Evolutionary conservation across 1,139 yeast genomes (phyloP), one percentile per base, ranked within the genome.

Genomic region (Protomyces pachydermus): DNA sequence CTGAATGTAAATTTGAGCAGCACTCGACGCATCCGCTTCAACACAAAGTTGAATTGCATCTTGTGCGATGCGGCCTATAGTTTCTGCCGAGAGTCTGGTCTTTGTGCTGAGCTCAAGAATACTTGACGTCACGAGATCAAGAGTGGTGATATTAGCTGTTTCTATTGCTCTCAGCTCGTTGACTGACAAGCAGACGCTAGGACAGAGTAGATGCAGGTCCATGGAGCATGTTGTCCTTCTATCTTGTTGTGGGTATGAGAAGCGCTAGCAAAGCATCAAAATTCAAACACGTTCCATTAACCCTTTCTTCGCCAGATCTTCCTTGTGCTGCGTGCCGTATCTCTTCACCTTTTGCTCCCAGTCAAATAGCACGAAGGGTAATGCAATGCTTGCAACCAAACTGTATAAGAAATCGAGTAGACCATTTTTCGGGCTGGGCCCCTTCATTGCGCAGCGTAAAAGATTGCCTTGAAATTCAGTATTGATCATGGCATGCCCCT

Each of bases 401-500:
- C 66, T 60, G 39, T 42, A 51, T 28, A 63, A 35, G 16, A 61
- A 39, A 46, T 62, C 66, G 20, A 55, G 50, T 34, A 42, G 34
- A 12, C 62, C 55, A 56, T 54, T 65, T 52, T 65, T 57, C 25
- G 66, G 66, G 14, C 61, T 42, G n/a, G 61, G 66, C 9, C 66
- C 61, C 38, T 51, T 61, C 60, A 55, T 61, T 56, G 50, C 53
- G 56, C 60, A 52, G 18, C 61, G 39, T 50, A 69, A 39, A 8
- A 67, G 38, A 48, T 54, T 42, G 2, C 97, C 97, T 56, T 91
- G 81, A 37, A 82, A 76, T 74, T 95, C 98, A 0, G 98, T 91
- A 62, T 86, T 86, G 10, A 91, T 80, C 65, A 87, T 84, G 67
- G 87, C 87, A 65, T 84, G 82, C 0, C 98, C 98, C 50, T 76